These are phyloP conservation scores for Entelexis paramagnoliae DNA, from an alignment of 1,139 yeast genomes.

Conservation along the genomic window DNA sequence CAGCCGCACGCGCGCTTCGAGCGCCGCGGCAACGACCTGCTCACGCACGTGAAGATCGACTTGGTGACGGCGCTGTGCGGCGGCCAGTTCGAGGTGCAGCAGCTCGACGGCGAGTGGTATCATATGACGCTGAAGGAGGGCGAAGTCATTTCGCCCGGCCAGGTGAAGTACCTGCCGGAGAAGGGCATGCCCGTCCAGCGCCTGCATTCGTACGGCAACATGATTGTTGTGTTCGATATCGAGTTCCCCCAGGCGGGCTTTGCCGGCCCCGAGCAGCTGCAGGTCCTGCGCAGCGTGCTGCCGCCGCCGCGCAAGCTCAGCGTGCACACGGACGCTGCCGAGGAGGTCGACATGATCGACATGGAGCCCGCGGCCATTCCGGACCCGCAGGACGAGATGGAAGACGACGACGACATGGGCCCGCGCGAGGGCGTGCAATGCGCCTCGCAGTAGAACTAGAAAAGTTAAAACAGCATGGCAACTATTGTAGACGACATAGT, in stretches of 20 bases:
- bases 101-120: conserved; percentile 68
- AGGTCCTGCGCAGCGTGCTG: conserved; percentile 35
- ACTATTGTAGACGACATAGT: conserved; percentile 5
- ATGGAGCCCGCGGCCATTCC: conserved; percentile 51
- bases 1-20: conserved; percentile 70
- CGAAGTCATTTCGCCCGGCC: conserved; percentile 82
- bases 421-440: conserved; percentile 54
- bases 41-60: conserved; percentile 79
- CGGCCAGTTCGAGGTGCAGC: conserved; percentile 79
- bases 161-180: conserved; percentile 69
- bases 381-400: conserved; percentile 41
- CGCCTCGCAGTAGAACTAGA: conserved; percentile 49
- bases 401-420: conserved; percentile 46
- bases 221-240: conserved; percentile 43
- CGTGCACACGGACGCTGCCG: conserved; percentile 41
- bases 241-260: conserved; percentile 40
- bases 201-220: conserved; percentile 40
- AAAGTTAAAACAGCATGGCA: neutral
- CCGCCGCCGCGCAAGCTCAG: conserved; percentile 33
- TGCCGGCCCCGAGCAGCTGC: conserved; percentile 32
- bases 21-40: conserved; percentile 84
- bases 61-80: conserved; percentile 93
- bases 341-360: conserved; percentile 66
- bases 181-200: conserved; percentile 88
- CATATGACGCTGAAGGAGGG: conserved; percentile 80